A percentile compares a stretch with the other conserved stretches of the same genome.
These are phyloP conservation scores for Thraustochytrium sp. DNA, from an alignment of 352 stramenopile genomes.

Conservation along the genomic window DNA sequence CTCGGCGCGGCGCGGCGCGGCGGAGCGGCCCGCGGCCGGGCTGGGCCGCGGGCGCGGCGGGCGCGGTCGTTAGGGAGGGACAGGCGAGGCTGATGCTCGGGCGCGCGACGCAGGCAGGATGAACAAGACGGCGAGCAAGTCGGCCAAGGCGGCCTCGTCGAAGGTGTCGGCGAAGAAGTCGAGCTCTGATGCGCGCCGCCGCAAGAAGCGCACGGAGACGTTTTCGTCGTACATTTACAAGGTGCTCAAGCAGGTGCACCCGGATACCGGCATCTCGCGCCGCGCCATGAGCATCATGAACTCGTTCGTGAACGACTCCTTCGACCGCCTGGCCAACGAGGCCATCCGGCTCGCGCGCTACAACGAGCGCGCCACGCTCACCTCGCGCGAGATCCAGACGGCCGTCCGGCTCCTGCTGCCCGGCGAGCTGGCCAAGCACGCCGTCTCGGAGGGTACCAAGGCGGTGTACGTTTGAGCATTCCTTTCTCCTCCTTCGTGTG, in stretches of 20 bases:
- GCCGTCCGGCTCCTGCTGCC: conserved; percentile 92
- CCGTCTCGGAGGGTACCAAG: conserved; percentile 94
- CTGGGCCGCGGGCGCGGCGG: too few relatives aligned
- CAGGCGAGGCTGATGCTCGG: background rate
- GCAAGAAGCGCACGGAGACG: conserved; percentile 65
- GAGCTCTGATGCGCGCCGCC: conserved; percentile 52
- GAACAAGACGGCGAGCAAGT: conserved; percentile 42
- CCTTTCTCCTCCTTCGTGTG: too few relatives aligned
- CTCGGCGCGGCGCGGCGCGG: too few relatives aligned
- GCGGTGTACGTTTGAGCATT: conserved; percentile 55
- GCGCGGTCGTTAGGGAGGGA: background rate
- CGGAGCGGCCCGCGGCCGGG: too few relatives aligned
- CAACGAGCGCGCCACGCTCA: conserved; percentile 97
- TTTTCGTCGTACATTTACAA: conserved; percentile 79
- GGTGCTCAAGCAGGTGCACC: conserved; percentile 67
- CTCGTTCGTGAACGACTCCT: conserved; percentile 98
- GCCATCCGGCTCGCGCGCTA: conserved; percentile 90
- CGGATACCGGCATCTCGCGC: conserved; percentile 59
- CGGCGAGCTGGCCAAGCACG: conserved; percentile 93
- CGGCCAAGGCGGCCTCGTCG: conserved; percentile 22
- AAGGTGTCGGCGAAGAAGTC: conserved; percentile 58
- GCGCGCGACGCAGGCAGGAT: background rate
- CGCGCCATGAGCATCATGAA: conserved; percentile 58
- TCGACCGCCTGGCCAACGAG: conserved; percentile 92
- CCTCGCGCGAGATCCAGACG: conserved; percentile 92